A percentile compares a stretch with the other conserved stretches of the same genome.
phyloP scores from a whole-genome alignment of 2,329 filamentous ascomycete species.

The Chaetothyriales sp. region DNA sequence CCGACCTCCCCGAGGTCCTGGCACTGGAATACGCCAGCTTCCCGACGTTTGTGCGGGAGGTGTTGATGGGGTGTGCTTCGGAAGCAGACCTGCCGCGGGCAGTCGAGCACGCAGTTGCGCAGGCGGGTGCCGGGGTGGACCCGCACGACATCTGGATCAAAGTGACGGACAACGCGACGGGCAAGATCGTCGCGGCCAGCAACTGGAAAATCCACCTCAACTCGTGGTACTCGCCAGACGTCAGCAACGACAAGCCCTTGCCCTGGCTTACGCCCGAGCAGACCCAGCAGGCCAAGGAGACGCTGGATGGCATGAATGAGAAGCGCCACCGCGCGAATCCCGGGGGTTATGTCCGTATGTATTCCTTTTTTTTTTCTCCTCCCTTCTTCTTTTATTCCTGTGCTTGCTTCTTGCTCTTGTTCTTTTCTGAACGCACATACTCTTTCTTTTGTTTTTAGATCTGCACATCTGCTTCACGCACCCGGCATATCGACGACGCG shows the following conservation, averaged over 20 bases:
- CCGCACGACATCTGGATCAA: constrained; percentile 6
- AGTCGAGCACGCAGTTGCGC: constrained; percentile 5
- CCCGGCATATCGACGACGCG: constrained; percentile 23
- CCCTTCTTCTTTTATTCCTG: constrained; percentile 3
- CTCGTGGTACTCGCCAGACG: constrained; percentile 4
- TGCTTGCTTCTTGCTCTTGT: constrained; percentile 3
- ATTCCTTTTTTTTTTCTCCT: not conserved
- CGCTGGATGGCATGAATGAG: not conserved
- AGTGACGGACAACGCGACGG: constrained; percentile 2
- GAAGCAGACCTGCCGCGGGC: constrained; percentile 8
- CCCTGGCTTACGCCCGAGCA: not conserved
- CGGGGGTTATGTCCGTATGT: constrained; percentile 6
- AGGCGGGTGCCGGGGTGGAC: constrained; percentile 3
- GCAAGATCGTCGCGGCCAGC: constrained; percentile 6
- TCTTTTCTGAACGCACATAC: too few species aligned
- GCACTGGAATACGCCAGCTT: not conserved
- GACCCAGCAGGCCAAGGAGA: not conserved
- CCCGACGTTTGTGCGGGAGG: not conserved
- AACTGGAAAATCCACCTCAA: constrained; percentile 10
- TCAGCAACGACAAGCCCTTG: not conserved
- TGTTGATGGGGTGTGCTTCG: not conserved
- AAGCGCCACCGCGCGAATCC: constrained; percentile 6
- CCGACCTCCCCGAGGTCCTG: not conserved
- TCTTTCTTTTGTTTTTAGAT: constrained; percentile 7
- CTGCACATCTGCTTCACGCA: constrained; percentile 8